Conservation (phyloP, 108 stramenopile genomes). For the Cyclotella kingstonii region DNA sequence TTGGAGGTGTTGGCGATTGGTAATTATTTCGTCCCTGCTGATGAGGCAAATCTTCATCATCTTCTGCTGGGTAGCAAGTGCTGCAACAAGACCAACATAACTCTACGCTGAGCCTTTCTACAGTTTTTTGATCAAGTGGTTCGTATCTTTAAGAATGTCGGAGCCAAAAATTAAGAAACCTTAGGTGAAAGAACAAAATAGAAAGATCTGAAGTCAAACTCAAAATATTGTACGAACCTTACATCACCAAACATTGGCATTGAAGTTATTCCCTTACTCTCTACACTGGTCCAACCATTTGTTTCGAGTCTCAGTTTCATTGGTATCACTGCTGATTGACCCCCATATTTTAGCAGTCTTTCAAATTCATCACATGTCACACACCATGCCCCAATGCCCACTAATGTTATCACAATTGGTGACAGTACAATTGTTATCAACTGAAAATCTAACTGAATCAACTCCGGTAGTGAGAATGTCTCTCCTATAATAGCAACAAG, state of each 20-base stretch:
- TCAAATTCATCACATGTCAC: constrained; percentile 84
- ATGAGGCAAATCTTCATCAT: constrained; percentile 47
- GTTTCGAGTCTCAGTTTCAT: constrained; percentile 60
- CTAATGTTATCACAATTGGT: constrained; percentile 68
- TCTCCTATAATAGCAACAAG: constrained; percentile 73
- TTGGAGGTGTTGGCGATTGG: constrained; percentile 34
- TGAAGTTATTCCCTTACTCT: constrained; percentile 64
- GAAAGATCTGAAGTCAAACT: not conserved
- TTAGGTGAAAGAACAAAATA: no score
- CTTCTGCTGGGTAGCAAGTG: constrained; percentile 74
- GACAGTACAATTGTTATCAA: constrained; percentile 70
- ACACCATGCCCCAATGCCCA: constrained; percentile 81
- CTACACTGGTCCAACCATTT: constrained; percentile 80
- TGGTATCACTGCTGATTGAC: constrained; percentile 82
- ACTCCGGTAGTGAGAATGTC: constrained; percentile 48
- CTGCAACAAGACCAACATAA: constrained; percentile 50
- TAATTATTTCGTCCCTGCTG: constrained; percentile 23
- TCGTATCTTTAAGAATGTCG: no score
- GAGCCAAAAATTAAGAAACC: no score
- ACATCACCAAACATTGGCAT: constrained; percentile 93
- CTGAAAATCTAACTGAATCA: constrained; percentile 41
- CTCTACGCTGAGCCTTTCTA: constrained; percentile 46
- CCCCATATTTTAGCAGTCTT: constrained; percentile 72
- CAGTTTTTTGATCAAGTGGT: constrained; percentile 50
- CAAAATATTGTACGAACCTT: constrained; percentile 38